A percentile compares a stretch with the other conserved stretches of the same genome.
These are phyloP conservation scores for Collybiopsis luxurians DNA, from an alignment of 768 basidiomycete species.

Conservation along the genomic window DNA sequence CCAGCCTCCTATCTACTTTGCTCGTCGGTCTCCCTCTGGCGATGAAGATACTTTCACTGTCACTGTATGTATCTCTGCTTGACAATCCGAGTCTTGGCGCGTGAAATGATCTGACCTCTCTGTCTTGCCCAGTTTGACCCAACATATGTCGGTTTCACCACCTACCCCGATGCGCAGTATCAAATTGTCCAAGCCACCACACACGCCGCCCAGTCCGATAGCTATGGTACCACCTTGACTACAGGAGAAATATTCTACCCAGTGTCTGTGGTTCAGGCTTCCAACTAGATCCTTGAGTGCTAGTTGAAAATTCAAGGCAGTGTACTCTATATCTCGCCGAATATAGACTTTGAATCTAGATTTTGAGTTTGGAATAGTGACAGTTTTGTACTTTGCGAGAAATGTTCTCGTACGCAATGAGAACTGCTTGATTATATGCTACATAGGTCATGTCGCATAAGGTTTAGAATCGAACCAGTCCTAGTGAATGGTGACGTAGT, in stretches of 20 bases:
- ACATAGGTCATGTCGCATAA: no score
- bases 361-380: no score
- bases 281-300: no score
- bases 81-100: no score
- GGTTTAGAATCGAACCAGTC: no score
- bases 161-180: background rate
- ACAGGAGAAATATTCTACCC: background rate
- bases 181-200: background rate
- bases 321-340: no score
- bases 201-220: background rate
- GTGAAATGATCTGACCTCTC: background rate
- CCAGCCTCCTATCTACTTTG: conserved; percentile 3
- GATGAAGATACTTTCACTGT: background rate
- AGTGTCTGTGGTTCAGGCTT: background rate
- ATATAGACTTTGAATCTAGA: no score
- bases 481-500: no score
- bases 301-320: no score
- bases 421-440: no score
- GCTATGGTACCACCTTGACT: background rate
- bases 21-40: background rate
- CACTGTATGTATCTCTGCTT: background rate
- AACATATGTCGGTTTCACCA: background rate
- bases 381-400: no score
- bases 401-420: no score
- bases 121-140: background rate